Evolutionary conservation across 768 basidiomycete genomes (phyloP), one percentile per base, ranked within the genome.

Genomic region (Boletus bicolor): DNA sequence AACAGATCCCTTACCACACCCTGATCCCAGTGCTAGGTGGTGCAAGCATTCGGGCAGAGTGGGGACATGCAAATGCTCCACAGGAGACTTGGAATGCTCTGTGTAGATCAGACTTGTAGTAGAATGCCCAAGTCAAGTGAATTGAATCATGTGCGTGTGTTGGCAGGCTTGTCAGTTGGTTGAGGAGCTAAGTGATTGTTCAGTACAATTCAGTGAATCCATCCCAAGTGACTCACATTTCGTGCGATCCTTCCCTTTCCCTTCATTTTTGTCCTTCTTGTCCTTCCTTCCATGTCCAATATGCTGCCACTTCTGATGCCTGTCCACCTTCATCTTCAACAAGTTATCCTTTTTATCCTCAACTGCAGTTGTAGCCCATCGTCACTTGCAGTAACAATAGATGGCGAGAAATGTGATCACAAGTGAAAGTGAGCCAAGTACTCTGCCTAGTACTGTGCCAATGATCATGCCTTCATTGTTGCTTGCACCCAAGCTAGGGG

Each of bases 251-350:
- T 69, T 71, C 1, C 63, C 58, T 58, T 75, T 59, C 7, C 10
- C 70, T 58, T 78, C 19, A 19, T 19, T 19, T 19, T 19, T 78
- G 17, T 73, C 76, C 70, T 81, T 82, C 64, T 85, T 84, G 53
- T 88, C 89, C 65, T 85, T 90, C 61, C 86, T 72, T 10, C 87
- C 87, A 14, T 87, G 74, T 6, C 87, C 84, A 55, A 92, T 84
- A 58, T 80, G 91, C 91, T 89, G 92, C 89, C 89, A 92, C 69
- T 84, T 87, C 64, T 79, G 77, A 63, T 77, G 82, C 57, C 78
- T 75, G 42, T 79, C 78, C 28, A 56, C 67, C 68, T 78, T 81
- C 52, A 75, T 57, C 64, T 76, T 76, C 53, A 73, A 64, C 55
- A 67, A 43, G 21, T 61, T 57, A 46, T 58, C 58, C 66, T 63